These are phyloP conservation scores for Diplodia sapinea DNA, from an alignment of 2,329 filamentous ascomycete genomes.

Conservation along the genomic window DNA sequence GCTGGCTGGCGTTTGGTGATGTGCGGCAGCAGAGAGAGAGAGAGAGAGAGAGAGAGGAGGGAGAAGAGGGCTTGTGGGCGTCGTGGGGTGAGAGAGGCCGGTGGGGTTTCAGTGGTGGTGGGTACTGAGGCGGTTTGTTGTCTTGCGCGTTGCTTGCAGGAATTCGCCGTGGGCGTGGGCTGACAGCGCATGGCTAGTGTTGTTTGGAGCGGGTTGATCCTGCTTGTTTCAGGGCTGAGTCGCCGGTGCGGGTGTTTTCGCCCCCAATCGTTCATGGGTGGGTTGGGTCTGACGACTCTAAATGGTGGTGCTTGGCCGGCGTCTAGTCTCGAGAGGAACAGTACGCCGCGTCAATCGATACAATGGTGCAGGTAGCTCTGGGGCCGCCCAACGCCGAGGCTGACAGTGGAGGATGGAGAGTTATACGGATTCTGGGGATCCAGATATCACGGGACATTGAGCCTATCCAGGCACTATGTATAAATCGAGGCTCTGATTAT, in stretches of 20 bases:
- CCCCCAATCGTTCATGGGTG: neutral
- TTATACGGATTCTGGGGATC: too few species aligned
- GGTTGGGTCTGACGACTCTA: too few species aligned
- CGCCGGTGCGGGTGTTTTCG: neutral
- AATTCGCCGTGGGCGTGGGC: neutral
- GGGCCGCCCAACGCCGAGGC: neutral
- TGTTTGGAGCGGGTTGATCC: neutral
- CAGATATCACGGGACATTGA: too few species aligned
- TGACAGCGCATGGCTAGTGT: too few species aligned
- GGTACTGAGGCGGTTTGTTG: too few species aligned
- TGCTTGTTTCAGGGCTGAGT: neutral
- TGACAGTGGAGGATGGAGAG: neutral
- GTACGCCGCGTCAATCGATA: neutral
- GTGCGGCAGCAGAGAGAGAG: too few species aligned
- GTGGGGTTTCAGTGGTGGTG: too few species aligned
- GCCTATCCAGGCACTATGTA: too few species aligned
- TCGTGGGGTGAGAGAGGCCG: too few species aligned
- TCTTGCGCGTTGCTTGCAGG: neutral
- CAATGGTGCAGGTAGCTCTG: neutral
- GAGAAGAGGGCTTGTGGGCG: too few species aligned
- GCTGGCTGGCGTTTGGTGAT: neutral
- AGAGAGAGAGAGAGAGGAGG: too few species aligned
- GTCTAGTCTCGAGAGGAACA: neutral
- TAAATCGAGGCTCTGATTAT: too few species aligned
- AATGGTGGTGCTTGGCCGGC: neutral